These are phyloP conservation scores for Rhizopus delemar DNA, from an alignment of 371 early-diverging fungal genomes.

Conservation along the genomic window DNA sequence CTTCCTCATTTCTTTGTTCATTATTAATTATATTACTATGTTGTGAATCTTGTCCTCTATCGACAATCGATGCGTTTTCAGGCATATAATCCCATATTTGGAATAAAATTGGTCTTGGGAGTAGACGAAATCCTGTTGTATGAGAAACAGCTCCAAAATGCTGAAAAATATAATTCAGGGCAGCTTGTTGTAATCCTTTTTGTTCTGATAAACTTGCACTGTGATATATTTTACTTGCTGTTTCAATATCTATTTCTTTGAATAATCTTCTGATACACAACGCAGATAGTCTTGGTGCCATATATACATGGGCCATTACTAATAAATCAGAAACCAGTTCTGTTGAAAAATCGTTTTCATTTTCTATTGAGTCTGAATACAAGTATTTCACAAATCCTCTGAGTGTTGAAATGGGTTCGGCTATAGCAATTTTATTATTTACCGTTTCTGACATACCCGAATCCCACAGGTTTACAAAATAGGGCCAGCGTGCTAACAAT, in stretches of 20 bases:
- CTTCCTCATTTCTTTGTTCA: neutral
- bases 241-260: conserved; percentile 54
- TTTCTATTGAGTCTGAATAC: conserved; percentile 63
- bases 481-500: conserved; percentile 67
- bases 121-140: conserved; percentile 53
- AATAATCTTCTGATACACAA: conserved; percentile 58
- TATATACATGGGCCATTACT: conserved; percentile 64
- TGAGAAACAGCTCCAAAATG: conserved; percentile 68
- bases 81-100: conserved; percentile 69
- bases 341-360: conserved; percentile 25
- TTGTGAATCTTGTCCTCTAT: conserved; percentile 7
- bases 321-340: conserved; percentile 61
- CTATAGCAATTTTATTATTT: conserved; percentile 45
- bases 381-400: conserved; percentile 59
- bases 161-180: conserved; percentile 61
- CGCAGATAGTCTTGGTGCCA: conserved; percentile 56
- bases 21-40: conserved; percentile 5
- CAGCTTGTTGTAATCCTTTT: conserved; percentile 57
- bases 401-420: conserved; percentile 55
- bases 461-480: conserved; percentile 56
- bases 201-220: conserved; percentile 60
- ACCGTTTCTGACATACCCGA: conserved; percentile 58
- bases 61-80: conserved; percentile 39
- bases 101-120: conserved; percentile 58
- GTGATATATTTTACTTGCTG: conserved; percentile 60